Base-by-base conservation (phyloP, 306 rosid species). In the Cucurbita argyrosperma region DNA sequence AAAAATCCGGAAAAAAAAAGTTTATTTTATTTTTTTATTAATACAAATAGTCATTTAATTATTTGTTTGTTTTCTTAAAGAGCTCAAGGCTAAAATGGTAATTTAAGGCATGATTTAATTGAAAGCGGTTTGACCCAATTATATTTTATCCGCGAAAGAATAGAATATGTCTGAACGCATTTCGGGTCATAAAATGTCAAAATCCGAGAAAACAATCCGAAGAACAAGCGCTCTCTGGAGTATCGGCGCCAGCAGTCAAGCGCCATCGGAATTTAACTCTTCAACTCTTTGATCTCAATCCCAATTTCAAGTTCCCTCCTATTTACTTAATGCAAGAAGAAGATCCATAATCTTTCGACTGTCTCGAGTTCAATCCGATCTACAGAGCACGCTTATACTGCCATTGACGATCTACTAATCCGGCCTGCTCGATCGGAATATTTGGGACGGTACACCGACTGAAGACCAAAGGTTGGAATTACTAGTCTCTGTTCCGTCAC, bases 191-290 rank as follows among this genome's bases (percentile, higher is more conserved):
- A 66, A 66, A 68, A 43, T 19, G 14, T 47, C 57, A 19, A 68
- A 49, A 68, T 68, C 55, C 56, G 40, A 23, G 43, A 15, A 4
- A 62, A 18, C 52, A 45, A 64, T 43, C 53, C 40, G 18, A 46
- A 23, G 40, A 30, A 45, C 56, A 18, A 43, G 45, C 37, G 72
- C 10, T 68, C 56, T 14, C 14, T 56, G 55, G 21, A 11, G 12
- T 0, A 70, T 5, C 26, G 56, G 55, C 59, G 74, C 58, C 8
- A 70, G 58, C 45, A 49, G 74, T 30, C 26, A 14, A 70, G 45
- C 74, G 58, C 42, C 58, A 70, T 70, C 59, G 74, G 74, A 70
- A 50, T 50, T 16, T 15, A 70, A 70, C 26, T 19, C 59, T 49
- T 70, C 74, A 50, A 70, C 59, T 13, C 43, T 68, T 68, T 8